phyloP scores from a whole-genome alignment of 208 protist species.

The Vickermania spadyakhi region DNA sequence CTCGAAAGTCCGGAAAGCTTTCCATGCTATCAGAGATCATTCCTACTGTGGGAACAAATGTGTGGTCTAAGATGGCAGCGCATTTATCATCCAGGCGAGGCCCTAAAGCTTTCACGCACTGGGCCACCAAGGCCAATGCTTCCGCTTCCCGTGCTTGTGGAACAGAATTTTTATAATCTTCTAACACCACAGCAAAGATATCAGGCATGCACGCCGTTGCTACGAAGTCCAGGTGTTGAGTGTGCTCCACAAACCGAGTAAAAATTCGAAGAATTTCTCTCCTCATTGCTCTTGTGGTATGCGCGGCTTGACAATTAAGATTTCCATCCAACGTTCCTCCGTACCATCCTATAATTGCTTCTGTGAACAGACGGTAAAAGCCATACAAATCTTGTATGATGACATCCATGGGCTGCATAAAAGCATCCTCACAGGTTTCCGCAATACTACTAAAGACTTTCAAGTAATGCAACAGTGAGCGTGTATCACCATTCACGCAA shows the following conservation, averaged over 20 bases:
- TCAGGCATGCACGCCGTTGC: conserved; percentile 88
- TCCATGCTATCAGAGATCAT: conserved; percentile 97
- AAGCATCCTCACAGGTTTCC: conserved; percentile 79
- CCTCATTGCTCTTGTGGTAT: conserved; percentile 70
- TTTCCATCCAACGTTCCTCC: conserved; percentile 19
- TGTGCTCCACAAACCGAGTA: conserved; percentile 89
- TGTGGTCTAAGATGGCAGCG: conserved; percentile 91
- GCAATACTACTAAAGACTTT: conserved; percentile 92
- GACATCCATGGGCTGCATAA: conserved; percentile 90
- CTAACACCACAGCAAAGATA: conserved; percentile 93
- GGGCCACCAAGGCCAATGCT: conserved; percentile 88
- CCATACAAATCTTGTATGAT: conserved; percentile 93
- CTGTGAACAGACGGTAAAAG: conserved; percentile 91
- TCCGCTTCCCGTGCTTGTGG: conserved; percentile 91
- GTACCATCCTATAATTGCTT: conserved; percentile 17
- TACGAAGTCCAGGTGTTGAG: conserved; percentile 82
- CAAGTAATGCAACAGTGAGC: conserved; percentile 91
- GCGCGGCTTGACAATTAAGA: conserved; percentile 12
- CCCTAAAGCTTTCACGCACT: conserved; percentile 87
- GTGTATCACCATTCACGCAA: conserved; percentile 31
- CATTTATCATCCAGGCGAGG: conserved; percentile 69
- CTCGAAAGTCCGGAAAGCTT: conserved; percentile 96
- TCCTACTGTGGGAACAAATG: conserved; percentile 96
- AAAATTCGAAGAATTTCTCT: conserved; percentile 94
- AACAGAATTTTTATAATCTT: conserved; percentile 91